A percentile compares a stretch with the other conserved stretches of the same genome.
phyloP scores from a whole-genome alignment of 2,329 filamentous ascomycete species.

The Ophiostoma perfectum region DNA sequence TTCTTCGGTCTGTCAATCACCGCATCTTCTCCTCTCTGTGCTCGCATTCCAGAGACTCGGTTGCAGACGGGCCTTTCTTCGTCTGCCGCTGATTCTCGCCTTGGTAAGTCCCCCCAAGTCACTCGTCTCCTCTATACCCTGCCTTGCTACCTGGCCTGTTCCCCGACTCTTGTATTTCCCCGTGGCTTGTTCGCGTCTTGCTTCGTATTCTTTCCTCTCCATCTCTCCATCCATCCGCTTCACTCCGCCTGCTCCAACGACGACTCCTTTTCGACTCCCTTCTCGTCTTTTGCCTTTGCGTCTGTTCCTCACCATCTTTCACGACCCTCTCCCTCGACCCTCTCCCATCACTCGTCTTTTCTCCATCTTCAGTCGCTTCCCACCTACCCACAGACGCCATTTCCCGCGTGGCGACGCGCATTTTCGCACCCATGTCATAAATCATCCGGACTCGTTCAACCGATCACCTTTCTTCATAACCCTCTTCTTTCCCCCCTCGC shows the following conservation, averaged over 20 bases:
- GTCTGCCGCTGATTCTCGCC: slow-evolving; percentile 27
- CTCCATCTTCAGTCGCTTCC: background rate
- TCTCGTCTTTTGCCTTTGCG: background rate
- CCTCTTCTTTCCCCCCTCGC: background rate
- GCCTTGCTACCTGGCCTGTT: slow-evolving; percentile 3
- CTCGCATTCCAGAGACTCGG: slow-evolving; percentile 23
- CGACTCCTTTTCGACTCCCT: background rate
- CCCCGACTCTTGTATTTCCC: background rate
- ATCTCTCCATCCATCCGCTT: background rate
- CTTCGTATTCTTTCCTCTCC: background rate
- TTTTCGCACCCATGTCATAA: slow-evolving; percentile 4
- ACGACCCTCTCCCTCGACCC: background rate
- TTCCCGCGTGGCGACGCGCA: slow-evolving; percentile 11
- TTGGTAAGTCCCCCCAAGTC: slow-evolving; percentile 20
- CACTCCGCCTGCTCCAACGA: background rate
- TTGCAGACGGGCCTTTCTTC: slow-evolving; percentile 24
- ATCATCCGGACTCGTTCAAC: background rate
- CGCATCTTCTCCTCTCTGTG: slow-evolving; percentile 4
- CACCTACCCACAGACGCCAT: background rate
- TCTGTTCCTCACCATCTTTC: background rate
- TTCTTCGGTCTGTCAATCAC: background rate
- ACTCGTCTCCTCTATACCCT: background rate
- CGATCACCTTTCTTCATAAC: background rate
- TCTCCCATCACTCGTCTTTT: background rate
- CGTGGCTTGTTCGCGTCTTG: slow-evolving; percentile 2